These are phyloP conservation scores for Tilletia caries DNA, from an alignment of 1,284 basidiomycete species.

Conservation along the genomic window DNA sequence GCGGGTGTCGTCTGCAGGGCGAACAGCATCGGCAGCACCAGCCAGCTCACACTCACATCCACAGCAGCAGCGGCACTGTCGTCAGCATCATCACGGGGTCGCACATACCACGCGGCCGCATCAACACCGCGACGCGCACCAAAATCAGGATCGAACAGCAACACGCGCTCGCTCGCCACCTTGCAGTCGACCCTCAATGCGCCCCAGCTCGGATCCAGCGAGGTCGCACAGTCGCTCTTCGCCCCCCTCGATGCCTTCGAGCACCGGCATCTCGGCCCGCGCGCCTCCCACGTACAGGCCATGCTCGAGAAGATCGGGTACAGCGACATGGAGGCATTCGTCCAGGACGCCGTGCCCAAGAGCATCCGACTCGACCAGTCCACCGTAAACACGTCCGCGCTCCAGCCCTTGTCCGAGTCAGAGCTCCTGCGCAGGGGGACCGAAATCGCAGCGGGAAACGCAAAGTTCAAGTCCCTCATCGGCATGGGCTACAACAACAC, in stretches of 20 bases:
- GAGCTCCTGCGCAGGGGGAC: conserved; percentile 75
- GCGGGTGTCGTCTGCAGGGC: no score
- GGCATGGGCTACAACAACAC: conserved; percentile 87
- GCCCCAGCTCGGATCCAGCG: conserved; percentile 30
- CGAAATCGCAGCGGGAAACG: conserved; percentile 73
- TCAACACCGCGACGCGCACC: no score
- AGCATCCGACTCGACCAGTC: conserved; percentile 60
- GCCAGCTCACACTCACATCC: no score
- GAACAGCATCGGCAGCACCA: no score
- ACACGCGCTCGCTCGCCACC: background rate
- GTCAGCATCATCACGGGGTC: no score
- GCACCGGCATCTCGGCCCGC: conserved; percentile 46
- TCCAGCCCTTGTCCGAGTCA: conserved; percentile 70
- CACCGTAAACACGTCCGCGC: conserved; percentile 63
- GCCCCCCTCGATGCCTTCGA: conserved; percentile 47
- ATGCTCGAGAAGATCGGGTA: conserved; percentile 49
- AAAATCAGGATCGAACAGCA: no score
- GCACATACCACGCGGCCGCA: no score
- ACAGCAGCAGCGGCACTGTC: no score
- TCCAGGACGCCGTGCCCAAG: conserved; percentile 44
- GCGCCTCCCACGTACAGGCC: conserved; percentile 35
- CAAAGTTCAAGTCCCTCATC: conserved; percentile 84
- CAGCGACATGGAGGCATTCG: conserved; percentile 41
- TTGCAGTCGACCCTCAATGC: conserved; percentile 28
- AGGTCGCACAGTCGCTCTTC: conserved; percentile 43